Base-by-base conservation (phyloP, 2,329 filamentous ascomycete species). In the Neophaeococcomyces aloes region DNA sequence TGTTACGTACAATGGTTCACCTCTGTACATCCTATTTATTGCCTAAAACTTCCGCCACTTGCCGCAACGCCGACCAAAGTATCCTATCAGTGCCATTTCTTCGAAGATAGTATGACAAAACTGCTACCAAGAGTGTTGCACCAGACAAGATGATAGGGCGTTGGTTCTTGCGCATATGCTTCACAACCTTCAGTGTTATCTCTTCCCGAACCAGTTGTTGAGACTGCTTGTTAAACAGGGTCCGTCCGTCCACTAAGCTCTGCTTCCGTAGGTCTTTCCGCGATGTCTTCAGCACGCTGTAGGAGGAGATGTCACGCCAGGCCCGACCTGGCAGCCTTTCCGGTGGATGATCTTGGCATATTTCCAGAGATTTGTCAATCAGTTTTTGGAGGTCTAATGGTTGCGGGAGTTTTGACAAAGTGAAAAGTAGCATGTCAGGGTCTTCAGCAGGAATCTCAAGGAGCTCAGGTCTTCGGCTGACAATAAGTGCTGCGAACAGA, bases 401-500 rank as follows among this genome's bases (percentile, higher is more conserved):
- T 40, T 78, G 74, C 1, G 91, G 91, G 5, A 98, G 73, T 62
- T 91, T 94, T 32, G 85, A 86, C 10, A 98, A 75, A 29, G 85
- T 80, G 48, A 81, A 84, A 61, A 94, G 87, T 18, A 98, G 74
- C 76, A 98, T 93, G 57, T 96, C 89, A 5, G 86, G 82, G 60
- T 94, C 87, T 52, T 93, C 83, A 15, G 71, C 63, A 1, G 81
- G 77, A n/a, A 86, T 83, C 39, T 85, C 82, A 51, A 96, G 75
- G n/a, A 98, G 74, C 63, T 95, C 87, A 27, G 78, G 75, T 45
- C 83, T 81, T 29, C 89, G 81, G 35, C 80, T 78, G 27, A 94
- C 71, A 32, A 94, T 79, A 49, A 94, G 88, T 59, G 86, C 83
- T 1, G 87, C 86, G 64, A 94, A 96, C 43, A 96, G 73, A 62